Conservation (phyloP, 225 moss, liverwort and hornwort species). For the Lunularia cruciata region DNA sequence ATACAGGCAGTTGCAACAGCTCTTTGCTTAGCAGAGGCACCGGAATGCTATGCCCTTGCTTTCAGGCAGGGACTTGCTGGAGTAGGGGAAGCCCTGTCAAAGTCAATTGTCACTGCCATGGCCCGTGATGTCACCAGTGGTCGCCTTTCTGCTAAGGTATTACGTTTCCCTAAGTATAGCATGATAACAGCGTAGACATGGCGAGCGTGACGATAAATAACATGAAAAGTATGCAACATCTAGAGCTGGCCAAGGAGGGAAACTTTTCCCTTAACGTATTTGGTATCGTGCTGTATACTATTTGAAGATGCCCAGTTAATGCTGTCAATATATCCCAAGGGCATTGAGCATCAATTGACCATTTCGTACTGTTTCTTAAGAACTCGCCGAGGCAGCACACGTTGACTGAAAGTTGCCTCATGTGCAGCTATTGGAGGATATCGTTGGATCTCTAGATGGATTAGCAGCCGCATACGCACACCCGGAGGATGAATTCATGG, state of each 20-base stretch:
- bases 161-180: background rate
- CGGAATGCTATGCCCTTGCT: constrained; percentile 82
- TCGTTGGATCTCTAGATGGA: constrained; percentile 73
- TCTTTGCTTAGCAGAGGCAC: constrained; percentile 81
- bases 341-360: too few relatives aligned
- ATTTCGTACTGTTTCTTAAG: too few relatives aligned
- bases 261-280: too few relatives aligned
- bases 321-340: too few relatives aligned
- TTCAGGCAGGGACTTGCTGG: constrained; percentile 93
- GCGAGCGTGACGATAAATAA: background rate
- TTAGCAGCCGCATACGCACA: constrained; percentile 64
- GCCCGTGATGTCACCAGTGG: constrained; percentile 88
- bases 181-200: background rate
- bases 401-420: background rate
- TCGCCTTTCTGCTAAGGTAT: constrained; percentile 78
- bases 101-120: constrained; percentile 87
- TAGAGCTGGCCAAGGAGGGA: too few relatives aligned
- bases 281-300: too few relatives aligned
- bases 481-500: constrained; percentile 76
- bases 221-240: too few relatives aligned
- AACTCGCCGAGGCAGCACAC: too few relatives aligned
- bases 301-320: too few relatives aligned
- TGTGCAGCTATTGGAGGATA: constrained; percentile 78
- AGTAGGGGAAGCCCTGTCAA: constrained; percentile 77
- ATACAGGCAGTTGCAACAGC: constrained; percentile 86